phyloP scores from a whole-genome alignment of 169 alveolate genomes.

The Fabrea salina region DNA sequence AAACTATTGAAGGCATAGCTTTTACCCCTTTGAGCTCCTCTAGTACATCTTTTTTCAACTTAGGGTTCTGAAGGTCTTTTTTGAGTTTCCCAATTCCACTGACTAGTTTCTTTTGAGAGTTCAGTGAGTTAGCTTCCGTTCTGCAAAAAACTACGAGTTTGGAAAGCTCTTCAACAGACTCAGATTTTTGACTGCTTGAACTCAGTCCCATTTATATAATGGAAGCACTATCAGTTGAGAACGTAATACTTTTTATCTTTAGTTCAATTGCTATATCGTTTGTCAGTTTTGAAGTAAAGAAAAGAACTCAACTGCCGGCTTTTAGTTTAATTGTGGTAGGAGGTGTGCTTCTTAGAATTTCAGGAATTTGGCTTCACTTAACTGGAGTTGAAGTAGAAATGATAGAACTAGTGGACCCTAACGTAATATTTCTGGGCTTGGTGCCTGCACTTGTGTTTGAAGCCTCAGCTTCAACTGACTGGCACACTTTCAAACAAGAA shows the following conservation, averaged over 20 bases:
- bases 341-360: neutral
- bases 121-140: too few species aligned
- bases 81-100: too few species aligned
- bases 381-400: neutral
- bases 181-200: too few species aligned
- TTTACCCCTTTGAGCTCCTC: neutral
- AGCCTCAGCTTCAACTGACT: conserved; percentile 52
- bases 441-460: conserved; percentile 59
- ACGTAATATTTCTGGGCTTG: conserved; percentile 38
- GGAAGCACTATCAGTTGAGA: too few species aligned
- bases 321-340: neutral
- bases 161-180: too few species aligned
- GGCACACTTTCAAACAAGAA: conserved; percentile 49
- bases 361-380: neutral
- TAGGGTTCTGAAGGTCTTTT: neutral
- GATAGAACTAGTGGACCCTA: conserved; percentile 4
- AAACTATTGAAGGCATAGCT: neutral
- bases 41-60: neutral
- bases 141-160: too few species aligned
- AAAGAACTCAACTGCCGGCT: neutral
- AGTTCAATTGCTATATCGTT: neutral
- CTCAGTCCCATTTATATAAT: too few species aligned
- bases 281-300: neutral
- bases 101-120: too few species aligned
- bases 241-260: conserved; percentile 5